Evolutionary conservation across 768 basidiomycete species (phyloP).

Genomic region (Amanita brunnescens): DNA sequence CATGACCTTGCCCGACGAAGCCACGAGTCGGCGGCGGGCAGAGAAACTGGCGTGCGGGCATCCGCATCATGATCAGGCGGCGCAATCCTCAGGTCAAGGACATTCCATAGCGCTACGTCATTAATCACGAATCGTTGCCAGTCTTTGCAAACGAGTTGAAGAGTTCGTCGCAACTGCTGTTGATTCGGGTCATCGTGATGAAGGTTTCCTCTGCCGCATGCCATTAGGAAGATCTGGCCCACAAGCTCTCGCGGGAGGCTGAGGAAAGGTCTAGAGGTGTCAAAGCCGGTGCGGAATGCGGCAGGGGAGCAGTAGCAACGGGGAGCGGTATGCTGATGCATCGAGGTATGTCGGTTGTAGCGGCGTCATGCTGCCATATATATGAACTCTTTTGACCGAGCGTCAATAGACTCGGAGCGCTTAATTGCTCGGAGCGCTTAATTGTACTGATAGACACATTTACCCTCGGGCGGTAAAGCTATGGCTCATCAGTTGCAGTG

Average conservation of each 20-base stretch:
- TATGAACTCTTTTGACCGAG: no score
- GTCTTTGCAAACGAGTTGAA: neutral
- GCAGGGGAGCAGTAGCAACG: no score
- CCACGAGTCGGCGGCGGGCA: neutral
- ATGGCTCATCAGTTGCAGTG: no score
- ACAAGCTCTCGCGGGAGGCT: neutral
- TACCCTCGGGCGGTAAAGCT: no score
- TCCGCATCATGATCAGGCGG: neutral
- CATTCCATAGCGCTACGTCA: neutral
- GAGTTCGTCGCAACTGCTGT: neutral
- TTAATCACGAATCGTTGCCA: neutral
- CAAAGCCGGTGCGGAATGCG: no score
- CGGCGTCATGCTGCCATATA: no score
- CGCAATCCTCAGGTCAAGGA: neutral
- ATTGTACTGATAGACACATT: no score
- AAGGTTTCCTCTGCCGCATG: neutral
- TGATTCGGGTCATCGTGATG: neutral
- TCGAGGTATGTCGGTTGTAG: no score
- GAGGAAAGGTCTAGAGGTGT: no score
- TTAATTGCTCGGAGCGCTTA: no score
- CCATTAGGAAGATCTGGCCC: neutral
- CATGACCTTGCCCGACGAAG: neutral
- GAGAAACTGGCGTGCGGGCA: neutral
- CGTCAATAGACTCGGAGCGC: no score
- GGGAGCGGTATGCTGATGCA: no score